Base-by-base conservation (phyloP, 768 basidiomycete genomes). In the Crassisporium funariophilum region DNA sequence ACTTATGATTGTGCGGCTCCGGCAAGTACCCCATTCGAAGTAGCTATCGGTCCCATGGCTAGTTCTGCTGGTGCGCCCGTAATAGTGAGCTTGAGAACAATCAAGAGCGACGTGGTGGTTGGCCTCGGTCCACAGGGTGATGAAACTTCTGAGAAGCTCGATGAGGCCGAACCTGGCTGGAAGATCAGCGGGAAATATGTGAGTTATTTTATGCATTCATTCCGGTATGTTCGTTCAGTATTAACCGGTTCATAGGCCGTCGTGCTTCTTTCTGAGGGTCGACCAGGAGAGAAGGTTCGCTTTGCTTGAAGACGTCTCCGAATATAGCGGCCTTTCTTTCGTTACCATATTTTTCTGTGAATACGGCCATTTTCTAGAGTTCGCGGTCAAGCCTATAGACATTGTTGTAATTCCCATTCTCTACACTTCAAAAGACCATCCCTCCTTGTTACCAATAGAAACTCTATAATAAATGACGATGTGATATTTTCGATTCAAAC, bases 141-240 rank as follows among this genome's bases (percentile, higher is more conserved):
- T 53, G 71, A 72, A 35, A 68, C 82, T 27, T 91, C 90, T 2
- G 87, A 91, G 64, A 77, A 74, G 46, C 73, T 97, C n/a, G 91
- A 95, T 65, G 74, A 86, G 58, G 76, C 79, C 20, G 92, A 97
- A 61, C 83, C 88, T 13, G 95, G 95, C 40, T 98, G 95, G 95
- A 95, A 93, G 74, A 95, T 97, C 60, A 91, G 89, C 40, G 93
- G 93, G 37, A 94, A 95, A 91, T 95, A 93, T 60, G 92, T 93
- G 64, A 71, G 90, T 77, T n/a, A n/a, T n/a, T n/a, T 13, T 52
- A 35, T 5, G 46, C 1, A 2, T 49, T n/a, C 2, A 33, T 24
- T 35, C 22, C 16, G 1, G 9, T 5, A 12, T 17, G 24, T 35
- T 25, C 42, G 35, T 12, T 41, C 42, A 24, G n/a, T 49, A 25